Evolutionary conservation across 2,329 filamentous ascomycete genomes (phyloP).

Genomic region (Aspergillus novoparasiticus): DNA sequence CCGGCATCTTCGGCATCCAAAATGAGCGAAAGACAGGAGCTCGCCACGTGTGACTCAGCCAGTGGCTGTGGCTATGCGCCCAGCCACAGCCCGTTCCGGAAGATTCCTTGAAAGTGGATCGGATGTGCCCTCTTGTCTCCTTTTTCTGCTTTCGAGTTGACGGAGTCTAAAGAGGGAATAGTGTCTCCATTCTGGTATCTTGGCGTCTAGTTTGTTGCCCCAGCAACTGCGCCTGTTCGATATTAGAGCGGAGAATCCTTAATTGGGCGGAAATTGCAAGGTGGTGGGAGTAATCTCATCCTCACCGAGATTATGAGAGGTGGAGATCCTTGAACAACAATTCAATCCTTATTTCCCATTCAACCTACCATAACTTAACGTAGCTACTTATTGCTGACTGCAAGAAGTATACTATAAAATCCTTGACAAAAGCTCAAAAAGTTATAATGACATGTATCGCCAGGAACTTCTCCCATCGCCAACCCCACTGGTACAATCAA

Average conservation of each 20-base stretch:
- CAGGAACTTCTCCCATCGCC: too few relatives aligned
- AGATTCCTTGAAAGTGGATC: slow-evolving; percentile 1
- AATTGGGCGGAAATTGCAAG: neutral
- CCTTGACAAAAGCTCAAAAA: too few relatives aligned
- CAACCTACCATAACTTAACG: too few relatives aligned
- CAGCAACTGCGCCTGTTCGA: neutral
- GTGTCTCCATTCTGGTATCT: neutral
- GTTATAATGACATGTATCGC: too few relatives aligned
- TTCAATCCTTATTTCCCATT: too few relatives aligned
- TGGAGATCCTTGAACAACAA: too few relatives aligned
- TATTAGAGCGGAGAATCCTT: neutral
- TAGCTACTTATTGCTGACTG: too few relatives aligned
- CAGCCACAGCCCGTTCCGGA: slow-evolving; percentile 10
- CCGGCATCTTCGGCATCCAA: neutral
- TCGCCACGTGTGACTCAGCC: slow-evolving; percentile 17
- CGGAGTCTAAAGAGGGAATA: neutral
- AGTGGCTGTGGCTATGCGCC: slow-evolving; percentile 14
- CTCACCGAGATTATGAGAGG: too few relatives aligned
- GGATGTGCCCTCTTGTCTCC: neutral
- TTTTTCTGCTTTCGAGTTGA: neutral
- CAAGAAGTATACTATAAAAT: too few relatives aligned
- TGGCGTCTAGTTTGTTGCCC: neutral
- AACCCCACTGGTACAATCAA: too few relatives aligned
- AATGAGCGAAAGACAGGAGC: neutral
- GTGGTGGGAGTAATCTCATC: neutral